Evolutionary conservation across 2,329 filamentous ascomycete species (phyloP), one percentile per base, ranked within the genome.

Genomic region (Amylocarpus encephaloides): DNA sequence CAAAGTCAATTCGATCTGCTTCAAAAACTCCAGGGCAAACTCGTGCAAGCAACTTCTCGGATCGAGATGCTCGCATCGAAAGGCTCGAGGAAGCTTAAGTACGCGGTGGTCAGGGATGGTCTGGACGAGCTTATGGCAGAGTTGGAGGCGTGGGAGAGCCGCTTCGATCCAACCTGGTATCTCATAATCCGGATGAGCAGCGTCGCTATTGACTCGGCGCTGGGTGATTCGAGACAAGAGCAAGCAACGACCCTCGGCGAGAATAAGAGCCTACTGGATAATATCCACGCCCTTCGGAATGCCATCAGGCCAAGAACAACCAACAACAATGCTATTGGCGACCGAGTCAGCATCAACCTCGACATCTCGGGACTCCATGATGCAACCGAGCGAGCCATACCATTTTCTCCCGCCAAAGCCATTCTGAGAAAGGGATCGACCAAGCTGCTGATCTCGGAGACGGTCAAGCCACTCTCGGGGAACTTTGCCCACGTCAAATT

Each of bases 121-220:
- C 45, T 62, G 2, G 5, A 53, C 5, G 40, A 32, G 6, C 53
- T 58, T 40, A 39, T 59, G 4, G 49, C 53, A 3, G 59, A 62
- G 5, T 40, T 62, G 3, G 57, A 61, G 39, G 52, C 52, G 18
- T 62, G 60, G 60, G 55, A 59, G 43, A 39, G 33, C 1, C 46
- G 50, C 40, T 62, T 49, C 39, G 60, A 62, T 34, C 57, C 58
- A 7, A 45, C 50, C 22, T 61, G 59, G 59, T 49, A 56, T 2
- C 45, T 60, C 40, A 56, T 58, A 19, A 56, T 59, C 40, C 51
- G 46, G 12, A 55, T 58, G 46, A 43, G 44, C 3, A 39, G 18
- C 19, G 18, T 40, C 11, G 19, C 35, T 16, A 54, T 62, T 36
- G 55, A 60, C 40, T 32, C 49, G 2, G 34, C 53, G 32, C 46